These are phyloP conservation scores for Eucalyptus erythrocorys DNA, from an alignment of 345 rosid species.

Conservation along the genomic window DNA sequence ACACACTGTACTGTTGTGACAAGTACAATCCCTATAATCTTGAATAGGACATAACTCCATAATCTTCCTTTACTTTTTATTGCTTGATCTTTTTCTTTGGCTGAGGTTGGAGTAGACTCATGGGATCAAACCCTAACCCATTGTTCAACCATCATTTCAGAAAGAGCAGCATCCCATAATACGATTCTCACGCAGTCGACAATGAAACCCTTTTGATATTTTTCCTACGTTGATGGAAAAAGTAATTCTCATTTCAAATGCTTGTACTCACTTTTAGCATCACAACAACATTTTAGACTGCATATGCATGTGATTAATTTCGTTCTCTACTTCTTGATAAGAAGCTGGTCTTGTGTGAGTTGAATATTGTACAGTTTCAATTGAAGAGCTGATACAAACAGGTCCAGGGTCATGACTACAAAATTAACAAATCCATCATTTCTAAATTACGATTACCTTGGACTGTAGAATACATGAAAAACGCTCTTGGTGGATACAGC, in stretches of 20 bases:
- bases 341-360: neutral
- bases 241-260: neutral
- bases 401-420: neutral
- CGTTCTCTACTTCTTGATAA: neutral
- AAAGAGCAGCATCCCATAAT: neutral
- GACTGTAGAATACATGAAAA: constrained; percentile 75
- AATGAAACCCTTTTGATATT: neutral
- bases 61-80: neutral
- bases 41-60: neutral
- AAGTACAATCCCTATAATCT: neutral
- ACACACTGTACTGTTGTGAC: neutral
- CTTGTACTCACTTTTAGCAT: neutral
- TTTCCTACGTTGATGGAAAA: neutral
- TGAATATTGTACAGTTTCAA: neutral
- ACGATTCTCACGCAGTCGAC: neutral
- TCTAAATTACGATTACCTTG: constrained; percentile 40
- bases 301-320: neutral
- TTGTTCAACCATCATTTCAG: neutral
- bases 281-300: neutral
- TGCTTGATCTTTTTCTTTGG: neutral
- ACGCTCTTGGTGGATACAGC: constrained; percentile 54
- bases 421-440: neutral
- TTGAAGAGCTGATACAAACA: neutral
- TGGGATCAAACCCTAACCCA: neutral
- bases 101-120: neutral